A percentile compares a stretch with the other conserved stretches of the same genome.
These are phyloP conservation scores for Kwoniella mangroviensis DNA, from an alignment of 768 basidiomycete species.

Conservation along the genomic window DNA sequence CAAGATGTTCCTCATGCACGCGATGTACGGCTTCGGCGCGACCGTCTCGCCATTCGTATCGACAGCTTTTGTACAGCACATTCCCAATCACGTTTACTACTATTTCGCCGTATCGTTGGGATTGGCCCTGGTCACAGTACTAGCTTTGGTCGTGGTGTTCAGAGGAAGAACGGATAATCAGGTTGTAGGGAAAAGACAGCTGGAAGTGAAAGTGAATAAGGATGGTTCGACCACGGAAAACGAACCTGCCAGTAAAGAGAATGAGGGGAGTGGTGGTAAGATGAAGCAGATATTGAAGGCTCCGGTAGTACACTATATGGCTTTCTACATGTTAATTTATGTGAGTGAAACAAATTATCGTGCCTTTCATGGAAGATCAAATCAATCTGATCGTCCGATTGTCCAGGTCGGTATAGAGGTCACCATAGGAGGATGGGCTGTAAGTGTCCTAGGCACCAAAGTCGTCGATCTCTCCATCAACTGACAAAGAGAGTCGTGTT, in stretches of 20 bases:
- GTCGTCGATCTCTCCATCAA: too few relatives aligned
- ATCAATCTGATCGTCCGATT: not conserved
- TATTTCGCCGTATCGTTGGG: slow-evolving; percentile 75
- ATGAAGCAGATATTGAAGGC: slow-evolving; percentile 49
- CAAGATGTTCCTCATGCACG: slow-evolving; percentile 58
- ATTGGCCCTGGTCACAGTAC: slow-evolving; percentile 66
- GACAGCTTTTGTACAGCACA: slow-evolving; percentile 68
- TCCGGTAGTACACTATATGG: slow-evolving; percentile 51
- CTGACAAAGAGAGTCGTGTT: not conserved
- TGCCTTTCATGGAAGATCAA: not conserved
- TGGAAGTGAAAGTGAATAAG: slow-evolving; percentile 6
- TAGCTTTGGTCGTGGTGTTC: slow-evolving; percentile 67
- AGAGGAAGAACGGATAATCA: slow-evolving; percentile 74
- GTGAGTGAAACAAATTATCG: slow-evolving; percentile 31
- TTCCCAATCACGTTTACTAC: slow-evolving; percentile 57
- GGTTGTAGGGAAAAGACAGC: slow-evolving; percentile 52
- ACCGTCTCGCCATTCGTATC: slow-evolving; percentile 72
- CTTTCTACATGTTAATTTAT: slow-evolving; percentile 57
- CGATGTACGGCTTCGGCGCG: slow-evolving; percentile 61
- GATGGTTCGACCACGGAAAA: not conserved
- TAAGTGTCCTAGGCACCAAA: slow-evolving; percentile 15
- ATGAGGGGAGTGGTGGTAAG: slow-evolving; percentile 40
- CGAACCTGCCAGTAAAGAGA: slow-evolving; percentile 1
- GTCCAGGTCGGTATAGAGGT: slow-evolving; percentile 58
- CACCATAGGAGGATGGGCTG: slow-evolving; percentile 56